Evolutionary conservation across 495 filamentous ascomycete species (phyloP), one percentile per base, ranked within the genome.

Genomic region (Collariella sp.): DNA sequence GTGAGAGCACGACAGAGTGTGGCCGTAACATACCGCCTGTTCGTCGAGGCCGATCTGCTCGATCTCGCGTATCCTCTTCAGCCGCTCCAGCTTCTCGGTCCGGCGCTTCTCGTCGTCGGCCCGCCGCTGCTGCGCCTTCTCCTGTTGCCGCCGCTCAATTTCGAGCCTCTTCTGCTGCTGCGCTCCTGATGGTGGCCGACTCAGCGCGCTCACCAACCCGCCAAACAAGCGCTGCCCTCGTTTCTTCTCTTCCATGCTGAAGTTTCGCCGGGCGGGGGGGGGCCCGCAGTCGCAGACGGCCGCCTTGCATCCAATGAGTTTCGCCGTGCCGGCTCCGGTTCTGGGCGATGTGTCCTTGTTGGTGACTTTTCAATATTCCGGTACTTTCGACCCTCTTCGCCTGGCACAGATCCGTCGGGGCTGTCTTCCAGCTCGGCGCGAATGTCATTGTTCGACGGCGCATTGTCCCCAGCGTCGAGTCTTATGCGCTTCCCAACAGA

Each of bases 201-300:
- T 91, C 54, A 97, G 81, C 49, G 89, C 91, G 66, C 85, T 89
- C 60, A 96, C 74, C 60, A 96, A 70, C 47, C 83, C 89, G 49
- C 93, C 93, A 72, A 96, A 96, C 63, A 98, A 78, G 49, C 93
- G 79, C 74, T 88, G 85, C 40, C 88, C 89, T 12, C 93, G 86
- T 62, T 86, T 87, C 67, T 85, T 89, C 64, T 96, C 91, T 56
- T 95, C 89, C 52, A 81, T 71, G 31, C 72, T 76, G 29, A 77
- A 71, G 52, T 76, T 79, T 57, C 62, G 73, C 48, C 65, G 71
- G 46, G 60, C 67, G 52, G 59, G 46, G 59, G 46, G 11, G 53
- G 53, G 1, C 52, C 34, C 31, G n/a, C 12, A 26, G 46, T 22
- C 7, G 16, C 45, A 29, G 56, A 43, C 20, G 61, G 31, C 29